Percentiles rank a stretch among this genome's conserved stretches.
phyloP scores from a whole-genome alignment of 2,329 filamentous ascomycete species.

The Fusarium verrucosum region DNA sequence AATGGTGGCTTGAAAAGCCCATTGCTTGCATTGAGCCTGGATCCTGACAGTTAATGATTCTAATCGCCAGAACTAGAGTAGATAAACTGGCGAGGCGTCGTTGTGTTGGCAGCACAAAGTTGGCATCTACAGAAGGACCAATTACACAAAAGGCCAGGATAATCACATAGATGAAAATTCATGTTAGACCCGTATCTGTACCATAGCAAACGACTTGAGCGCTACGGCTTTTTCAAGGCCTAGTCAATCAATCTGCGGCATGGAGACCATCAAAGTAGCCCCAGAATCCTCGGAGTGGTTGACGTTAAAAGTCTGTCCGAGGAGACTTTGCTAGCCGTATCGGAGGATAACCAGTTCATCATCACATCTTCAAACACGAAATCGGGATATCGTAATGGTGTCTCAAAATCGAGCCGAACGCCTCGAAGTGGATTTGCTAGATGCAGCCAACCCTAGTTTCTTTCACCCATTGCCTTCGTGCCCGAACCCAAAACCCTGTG shows the following conservation, averaged over 20 bases:
- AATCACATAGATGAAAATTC: conserved; percentile 26
- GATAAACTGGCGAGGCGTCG: neutral
- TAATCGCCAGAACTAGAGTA: too few species aligned
- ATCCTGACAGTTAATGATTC: too few species aligned
- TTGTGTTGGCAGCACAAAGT: neutral
- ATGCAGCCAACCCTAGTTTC: conserved; percentile 55
- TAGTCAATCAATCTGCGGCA: conserved; percentile 67
- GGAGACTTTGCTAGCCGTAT: conserved; percentile 66
- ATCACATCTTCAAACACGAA: conserved; percentile 44
- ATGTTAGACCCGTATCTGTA: conserved; percentile 75
- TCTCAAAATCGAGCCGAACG: conserved; percentile 59
- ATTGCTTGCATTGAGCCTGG: neutral
- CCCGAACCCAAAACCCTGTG: conserved; percentile 48
- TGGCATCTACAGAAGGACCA: neutral
- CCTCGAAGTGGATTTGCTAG: conserved; percentile 58
- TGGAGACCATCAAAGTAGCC: conserved; percentile 65
- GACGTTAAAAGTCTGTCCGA: conserved; percentile 53
- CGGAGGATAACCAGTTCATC: conserved; percentile 40
- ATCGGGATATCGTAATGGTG: conserved; percentile 48
- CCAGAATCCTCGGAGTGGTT: conserved; percentile 63
- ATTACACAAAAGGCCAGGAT: neutral
- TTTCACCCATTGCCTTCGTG: conserved; percentile 53
- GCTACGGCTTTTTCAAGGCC: conserved; percentile 70
- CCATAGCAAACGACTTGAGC: conserved; percentile 63
- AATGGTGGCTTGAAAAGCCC: neutral